Conservation (phyloP, 2,329 filamentous ascomycete genomes). For the Claviceps cyperi region DNA sequence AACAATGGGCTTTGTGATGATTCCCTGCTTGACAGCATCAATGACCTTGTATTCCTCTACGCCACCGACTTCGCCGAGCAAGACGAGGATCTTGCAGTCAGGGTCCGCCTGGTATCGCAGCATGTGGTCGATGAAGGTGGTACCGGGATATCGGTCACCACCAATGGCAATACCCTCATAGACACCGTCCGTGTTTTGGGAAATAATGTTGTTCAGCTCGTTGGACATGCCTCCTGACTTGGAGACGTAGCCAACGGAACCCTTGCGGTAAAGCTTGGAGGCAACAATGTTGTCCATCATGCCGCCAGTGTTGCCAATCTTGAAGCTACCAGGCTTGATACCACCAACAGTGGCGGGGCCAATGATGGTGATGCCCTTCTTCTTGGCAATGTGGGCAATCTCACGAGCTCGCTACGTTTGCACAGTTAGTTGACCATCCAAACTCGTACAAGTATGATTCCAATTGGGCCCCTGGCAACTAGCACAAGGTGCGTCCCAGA, state of each 20-base stretch:
- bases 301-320: slow-evolving; percentile 99
- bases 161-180: slow-evolving; percentile 99
- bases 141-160: slow-evolving; percentile 96
- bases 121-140: slow-evolving; percentile 97
- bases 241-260: slow-evolving; percentile 97
- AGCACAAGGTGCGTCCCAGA: not conserved
- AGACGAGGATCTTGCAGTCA: slow-evolving; percentile 89
- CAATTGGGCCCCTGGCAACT: no score
- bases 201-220: slow-evolving; percentile 99
- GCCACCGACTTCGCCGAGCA: slow-evolving; percentile 97
- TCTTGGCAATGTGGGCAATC: slow-evolving; percentile 88
- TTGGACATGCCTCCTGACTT: slow-evolving; percentile 99
- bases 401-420: slow-evolving; percentile 74
- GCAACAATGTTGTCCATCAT: slow-evolving; percentile 99
- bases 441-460: not conserved
- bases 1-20: slow-evolving; percentile 96
- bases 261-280: slow-evolving; percentile 98
- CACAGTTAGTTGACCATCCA: not conserved
- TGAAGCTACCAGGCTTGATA: slow-evolving; percentile 98
- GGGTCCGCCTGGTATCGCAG: slow-evolving; percentile 93
- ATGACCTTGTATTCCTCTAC: slow-evolving; percentile 99
- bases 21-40: slow-evolving; percentile 85
- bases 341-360: slow-evolving; percentile 96
- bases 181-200: slow-evolving; percentile 91
- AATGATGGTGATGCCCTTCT: slow-evolving; percentile 99